Evolutionary conservation across 192 early-diverging fungal species (phyloP).

Genomic region (Piromyces sp.): DNA sequence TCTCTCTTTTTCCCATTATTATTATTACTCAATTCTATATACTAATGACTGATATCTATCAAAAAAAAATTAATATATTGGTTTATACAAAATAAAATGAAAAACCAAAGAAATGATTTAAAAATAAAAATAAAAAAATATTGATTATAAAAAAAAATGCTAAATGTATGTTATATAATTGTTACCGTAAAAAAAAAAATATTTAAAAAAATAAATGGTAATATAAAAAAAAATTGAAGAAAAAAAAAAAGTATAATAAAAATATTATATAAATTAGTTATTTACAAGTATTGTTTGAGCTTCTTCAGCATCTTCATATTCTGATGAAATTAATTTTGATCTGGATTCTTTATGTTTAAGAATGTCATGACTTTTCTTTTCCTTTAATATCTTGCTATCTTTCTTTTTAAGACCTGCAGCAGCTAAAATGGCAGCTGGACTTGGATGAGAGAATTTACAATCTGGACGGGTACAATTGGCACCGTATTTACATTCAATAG

Average conservation of each 20-base stretch:
- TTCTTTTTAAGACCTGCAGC: background rate
- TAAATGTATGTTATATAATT: too few relatives aligned
- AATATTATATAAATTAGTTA: background rate
- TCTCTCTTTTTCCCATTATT: too few relatives aligned
- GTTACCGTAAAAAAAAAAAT: too few relatives aligned
- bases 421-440: constrained; percentile 9
- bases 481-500: constrained; percentile 11
- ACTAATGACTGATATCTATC: too few relatives aligned
- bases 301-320: background rate
- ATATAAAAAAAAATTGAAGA: background rate
- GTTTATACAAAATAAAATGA: too few relatives aligned
- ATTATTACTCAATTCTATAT: too few relatives aligned
- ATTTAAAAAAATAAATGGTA: background rate
- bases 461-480: constrained; percentile 12
- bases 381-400: background rate
- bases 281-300: background rate
- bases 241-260: background rate
- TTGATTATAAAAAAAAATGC: too few relatives aligned
- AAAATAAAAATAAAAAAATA: too few relatives aligned
- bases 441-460: constrained; percentile 17
- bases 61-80: too few relatives aligned
- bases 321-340: background rate
- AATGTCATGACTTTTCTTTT: background rate
- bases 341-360: background rate
- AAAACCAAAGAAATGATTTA: too few relatives aligned